Evolutionary conservation across 768 basidiomycete genomes (phyloP).

Genomic region (Dendrothele bispora): DNA sequence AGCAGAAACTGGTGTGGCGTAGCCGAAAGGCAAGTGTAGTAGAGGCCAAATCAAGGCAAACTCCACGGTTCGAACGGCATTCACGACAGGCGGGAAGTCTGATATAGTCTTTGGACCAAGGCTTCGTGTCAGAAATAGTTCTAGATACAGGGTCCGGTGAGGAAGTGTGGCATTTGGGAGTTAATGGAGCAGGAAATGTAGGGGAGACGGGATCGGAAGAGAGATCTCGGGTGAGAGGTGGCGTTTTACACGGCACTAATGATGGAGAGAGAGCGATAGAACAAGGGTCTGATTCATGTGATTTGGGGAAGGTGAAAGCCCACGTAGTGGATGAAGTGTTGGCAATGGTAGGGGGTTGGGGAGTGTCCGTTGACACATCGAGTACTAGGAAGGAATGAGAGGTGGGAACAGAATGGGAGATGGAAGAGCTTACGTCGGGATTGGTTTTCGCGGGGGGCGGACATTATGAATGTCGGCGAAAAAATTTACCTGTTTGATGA

Average conservation of each 20-base stretch:
- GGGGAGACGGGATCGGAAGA: conserved; percentile 42
- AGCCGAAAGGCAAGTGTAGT: conserved; percentile 39
- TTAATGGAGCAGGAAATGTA: conserved; percentile 35
- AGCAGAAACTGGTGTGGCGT: conserved; percentile 75
- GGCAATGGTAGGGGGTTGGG: conserved; percentile 50
- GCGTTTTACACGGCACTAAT: conserved; percentile 42
- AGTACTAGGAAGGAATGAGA: conserved; percentile 46
- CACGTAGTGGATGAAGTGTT: conserved; percentile 73
- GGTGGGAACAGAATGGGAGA: neutral
- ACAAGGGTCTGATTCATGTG: conserved; percentile 67
- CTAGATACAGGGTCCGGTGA: too few species aligned
- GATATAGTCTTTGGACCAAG: conserved; percentile 71
- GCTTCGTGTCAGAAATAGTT: conserved; percentile 51
- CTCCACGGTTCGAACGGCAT: conserved; percentile 72
- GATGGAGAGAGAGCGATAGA: conserved; percentile 45
- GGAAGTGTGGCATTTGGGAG: conserved; percentile 51
- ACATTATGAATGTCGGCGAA: too few species aligned
- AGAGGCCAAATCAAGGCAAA: too few species aligned
- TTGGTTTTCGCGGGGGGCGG: conserved; percentile 73
- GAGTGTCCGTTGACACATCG: conserved; percentile 71
- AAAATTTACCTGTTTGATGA: too few species aligned
- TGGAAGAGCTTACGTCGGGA: conserved; percentile 39
- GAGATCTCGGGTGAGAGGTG: conserved; percentile 36
- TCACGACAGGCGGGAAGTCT: conserved; percentile 81
- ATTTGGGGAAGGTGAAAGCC: conserved; percentile 66